These are phyloP conservation scores for Aspergillus nidulans DNA, from an alignment of 495 filamentous ascomycete species.

Conservation along the genomic window DNA sequence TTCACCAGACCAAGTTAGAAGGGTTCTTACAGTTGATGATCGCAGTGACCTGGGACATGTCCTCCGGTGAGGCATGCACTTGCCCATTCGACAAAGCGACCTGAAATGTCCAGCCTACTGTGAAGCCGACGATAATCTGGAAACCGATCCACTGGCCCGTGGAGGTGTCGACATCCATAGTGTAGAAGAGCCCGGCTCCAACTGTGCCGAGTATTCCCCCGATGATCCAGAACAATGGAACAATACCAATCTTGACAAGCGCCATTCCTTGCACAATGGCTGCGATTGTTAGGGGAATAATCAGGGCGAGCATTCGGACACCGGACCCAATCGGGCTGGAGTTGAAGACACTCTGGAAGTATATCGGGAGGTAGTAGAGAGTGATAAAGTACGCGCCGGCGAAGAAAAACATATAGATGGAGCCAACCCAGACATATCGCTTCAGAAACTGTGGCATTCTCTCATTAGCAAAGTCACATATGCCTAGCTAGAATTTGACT, in stretches of 20 bases:
- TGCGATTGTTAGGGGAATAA: constrained; percentile 27
- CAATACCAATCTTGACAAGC: constrained; percentile 59
- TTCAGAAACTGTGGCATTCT: constrained; percentile 20
- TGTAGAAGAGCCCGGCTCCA: constrained; percentile 63
- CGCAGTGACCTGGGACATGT: background rate
- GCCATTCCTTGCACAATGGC: constrained; percentile 40
- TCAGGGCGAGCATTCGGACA: constrained; percentile 29
- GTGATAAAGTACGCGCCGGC: constrained; percentile 29
- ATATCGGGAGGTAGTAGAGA: constrained; percentile 40
- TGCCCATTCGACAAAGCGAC: background rate
- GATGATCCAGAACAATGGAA: constrained; percentile 60
- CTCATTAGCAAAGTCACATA: background rate
- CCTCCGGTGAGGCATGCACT: background rate
- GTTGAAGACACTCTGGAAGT: constrained; percentile 56
- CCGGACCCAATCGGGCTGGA: constrained; percentile 61
- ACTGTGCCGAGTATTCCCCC: constrained; percentile 50
- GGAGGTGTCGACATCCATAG: constrained; percentile 40
- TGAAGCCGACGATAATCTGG: constrained; percentile 1
- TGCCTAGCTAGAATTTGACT: background rate
- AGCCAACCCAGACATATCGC: constrained; percentile 37
- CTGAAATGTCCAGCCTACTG: background rate
- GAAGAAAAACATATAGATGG: constrained; percentile 18
- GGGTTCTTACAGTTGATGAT: background rate
- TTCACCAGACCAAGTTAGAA: too few relatives aligned
- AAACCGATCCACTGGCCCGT: constrained; percentile 43